Evolutionary conservation across 2,329 filamentous ascomycete genomes (phyloP), one percentile per base, ranked within the genome.

Genomic region (Monosporascus sp.): DNA sequence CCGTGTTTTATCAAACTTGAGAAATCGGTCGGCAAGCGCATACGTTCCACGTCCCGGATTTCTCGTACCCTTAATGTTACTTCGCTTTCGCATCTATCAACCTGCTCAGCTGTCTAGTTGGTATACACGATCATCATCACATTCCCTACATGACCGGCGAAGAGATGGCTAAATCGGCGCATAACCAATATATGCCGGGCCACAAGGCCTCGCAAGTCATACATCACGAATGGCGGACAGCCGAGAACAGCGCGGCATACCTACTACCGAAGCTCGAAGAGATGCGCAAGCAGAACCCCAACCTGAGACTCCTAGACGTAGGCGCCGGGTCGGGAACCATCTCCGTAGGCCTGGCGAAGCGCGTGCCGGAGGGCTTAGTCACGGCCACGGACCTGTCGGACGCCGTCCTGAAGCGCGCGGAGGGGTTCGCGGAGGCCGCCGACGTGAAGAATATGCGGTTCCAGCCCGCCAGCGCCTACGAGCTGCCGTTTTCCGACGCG

Each of bases 241-340:
- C 58, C 9, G 39, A 56, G 14, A 56, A 62, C 51, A 59, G 57
- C 17, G 57, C 58, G 9, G 57, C 55, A 24, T 62, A 59, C 54
- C 64, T 75, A 2, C 58, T 74, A 3, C 67, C 67, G 9, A 64
- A 70, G 49, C 60, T 75, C 11, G n/a, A 17, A 14, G 24, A 22
- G 5, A 14, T 46, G 42, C 42, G 22, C 22, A 24, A 31, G 24
- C n/a, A 46, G 24, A 59, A 65, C 42, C 68, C 70, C 14, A 59
- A 59, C 48, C 67, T 67, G 62, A 62, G 57, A 46, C 67, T 75
- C 56, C 67, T 75, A 6, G 72, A 75, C 53, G 60, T 76, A 14
- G 73, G 73, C 37, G 74, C 72, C 53, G 73, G 73, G 1, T 72
- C 73, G 0, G 73, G 72, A 39, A 71, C 68, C 18, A 74, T 76